A percentile compares a stretch with the other conserved stretches of the same genome.
Evolutionary conservation across 169 alveolate species (phyloP).

Genomic region (Babesia bovis): DNA sequence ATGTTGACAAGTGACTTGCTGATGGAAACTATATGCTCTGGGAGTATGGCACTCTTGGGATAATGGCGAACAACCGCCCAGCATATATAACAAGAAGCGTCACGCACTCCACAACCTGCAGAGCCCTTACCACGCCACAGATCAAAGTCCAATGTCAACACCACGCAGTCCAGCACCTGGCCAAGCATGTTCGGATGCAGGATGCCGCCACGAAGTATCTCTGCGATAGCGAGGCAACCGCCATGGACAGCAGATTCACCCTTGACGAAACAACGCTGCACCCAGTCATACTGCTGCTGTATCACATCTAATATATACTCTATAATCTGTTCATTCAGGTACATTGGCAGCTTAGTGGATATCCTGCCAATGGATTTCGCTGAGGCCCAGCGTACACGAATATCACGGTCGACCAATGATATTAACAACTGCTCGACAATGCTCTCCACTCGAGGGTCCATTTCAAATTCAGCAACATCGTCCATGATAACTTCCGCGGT

Average conservation of each 20-base stretch:
- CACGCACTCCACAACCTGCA: conserved; percentile 53
- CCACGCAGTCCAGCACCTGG: conserved; percentile 41
- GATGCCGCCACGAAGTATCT: conserved; percentile 46
- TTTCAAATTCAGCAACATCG: background rate
- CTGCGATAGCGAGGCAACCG: conserved; percentile 62
- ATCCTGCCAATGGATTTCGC: conserved; percentile 61
- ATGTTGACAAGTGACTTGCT: conserved; percentile 53
- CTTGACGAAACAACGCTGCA: conserved; percentile 9
- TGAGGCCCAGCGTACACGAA: conserved; percentile 66
- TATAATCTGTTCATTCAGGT: conserved; percentile 36
- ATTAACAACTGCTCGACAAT: conserved; percentile 28
- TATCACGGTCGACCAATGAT: conserved; percentile 34
- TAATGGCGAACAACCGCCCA: conserved; percentile 58
- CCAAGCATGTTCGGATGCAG: conserved; percentile 53
- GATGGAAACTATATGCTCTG: conserved; percentile 30
- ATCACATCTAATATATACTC: conserved; percentile 36
- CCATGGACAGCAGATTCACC: conserved; percentile 64
- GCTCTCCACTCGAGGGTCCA: conserved; percentile 27
- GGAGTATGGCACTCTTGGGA: conserved; percentile 5
- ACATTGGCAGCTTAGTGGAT: conserved; percentile 32
- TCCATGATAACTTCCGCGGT: background rate
- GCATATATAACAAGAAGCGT: conserved; percentile 62
- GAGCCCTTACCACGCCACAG: conserved; percentile 64
- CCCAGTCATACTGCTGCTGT: conserved; percentile 17
- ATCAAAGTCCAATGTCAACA: conserved; percentile 41